Base-by-base conservation (phyloP, 352 stramenopile species). In the Globisporangium spiculum region DNA sequence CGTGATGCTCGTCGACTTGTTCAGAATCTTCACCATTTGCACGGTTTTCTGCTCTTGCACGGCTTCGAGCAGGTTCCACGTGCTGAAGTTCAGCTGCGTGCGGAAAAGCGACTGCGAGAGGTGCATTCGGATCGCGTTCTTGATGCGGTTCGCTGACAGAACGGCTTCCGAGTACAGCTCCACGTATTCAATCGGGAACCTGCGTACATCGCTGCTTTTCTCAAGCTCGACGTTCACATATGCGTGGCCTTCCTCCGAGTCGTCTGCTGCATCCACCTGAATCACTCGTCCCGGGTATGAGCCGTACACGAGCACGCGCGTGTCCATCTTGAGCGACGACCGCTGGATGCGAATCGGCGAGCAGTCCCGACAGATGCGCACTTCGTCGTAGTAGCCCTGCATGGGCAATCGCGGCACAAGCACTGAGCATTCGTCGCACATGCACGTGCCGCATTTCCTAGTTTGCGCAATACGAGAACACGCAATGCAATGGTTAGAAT, bases 31-130 rank as follows among this genome's bases (percentile, higher is more conserved):
- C 56, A 95, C 83, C 81, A 92, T 93, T 58, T 92, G 84, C 30
- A 93, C 85, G 3, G 85, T 93, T 54, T 87, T 83, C 56, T 95
- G 87, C 66, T 95, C 87, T 73, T 95, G 80, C 24, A 93, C 78
- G 1, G 85, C 84, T 60, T 95, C 87, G 16, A 95, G 67, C 38
- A 92, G 65, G 64, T 92, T 95, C 87, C 87, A 95, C 24, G 87
- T 95, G 60, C 84, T 92, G 60, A 95, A 95, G 52, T 95, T 92
- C 38, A 95, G 80, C 54, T 92, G 87, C 22, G 87, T 91, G 3
- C 87, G 84, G 70, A 92, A 91, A 2, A 95, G 73, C n/a, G 79
- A 72, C 54, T 93, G 83, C 32, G 87, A 83, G 18, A 95, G 70
- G 60, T 95, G 84, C 32, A 79, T 68, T 2, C 83, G 80, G 36